Percentiles rank a stretch among this genome's conserved stretches.
These are phyloP conservation scores for Pisolithus tinctorius DNA, from an alignment of 768 basidiomycete species.

Conservation along the genomic window DNA sequence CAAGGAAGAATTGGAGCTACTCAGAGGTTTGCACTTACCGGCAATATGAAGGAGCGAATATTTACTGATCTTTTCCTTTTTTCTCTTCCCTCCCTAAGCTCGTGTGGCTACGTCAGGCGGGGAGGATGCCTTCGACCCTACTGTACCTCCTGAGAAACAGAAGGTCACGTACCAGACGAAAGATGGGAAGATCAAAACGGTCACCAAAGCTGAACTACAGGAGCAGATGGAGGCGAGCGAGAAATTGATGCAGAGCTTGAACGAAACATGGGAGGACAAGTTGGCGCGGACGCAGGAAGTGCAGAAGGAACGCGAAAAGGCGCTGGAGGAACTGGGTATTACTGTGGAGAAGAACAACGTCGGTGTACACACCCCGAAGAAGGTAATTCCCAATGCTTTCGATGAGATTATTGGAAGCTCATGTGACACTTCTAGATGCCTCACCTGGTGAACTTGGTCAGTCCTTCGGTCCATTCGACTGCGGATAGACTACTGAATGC, in stretches of 20 bases:
- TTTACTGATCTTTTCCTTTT: too few species aligned
- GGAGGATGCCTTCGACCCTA: slow-evolving; percentile 81
- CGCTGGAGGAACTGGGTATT: slow-evolving; percentile 95
- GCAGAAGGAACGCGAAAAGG: slow-evolving; percentile 95
- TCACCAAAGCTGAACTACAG: slow-evolving; percentile 95
- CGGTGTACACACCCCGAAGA: slow-evolving; percentile 97
- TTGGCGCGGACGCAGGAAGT: slow-evolving; percentile 86
- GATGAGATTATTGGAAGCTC: slow-evolving; percentile 5
- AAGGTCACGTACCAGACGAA: slow-evolving; percentile 92
- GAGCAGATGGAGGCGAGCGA: slow-evolving; percentile 95
- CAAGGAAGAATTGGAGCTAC: slow-evolving; percentile 94
- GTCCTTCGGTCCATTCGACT: slow-evolving; percentile 25
- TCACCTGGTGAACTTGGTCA: slow-evolving; percentile 86
- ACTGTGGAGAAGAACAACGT: slow-evolving; percentile 94
- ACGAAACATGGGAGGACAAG: slow-evolving; percentile 97
- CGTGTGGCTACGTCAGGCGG: slow-evolving; percentile 63
- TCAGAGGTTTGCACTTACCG: slow-evolving; percentile 52
- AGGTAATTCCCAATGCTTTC: slow-evolving; percentile 35
- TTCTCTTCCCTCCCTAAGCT: slow-evolving; percentile 33
- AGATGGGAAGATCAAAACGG: slow-evolving; percentile 89
- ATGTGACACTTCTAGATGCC: slow-evolving; percentile 57
- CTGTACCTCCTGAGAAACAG: slow-evolving; percentile 88
- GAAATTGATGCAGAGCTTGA: slow-evolving; percentile 88
- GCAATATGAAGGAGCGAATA: not conserved
- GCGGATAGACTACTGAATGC: slow-evolving; percentile 8